phyloP scores from a whole-genome alignment of 2,329 filamentous ascomycete species.

The Hymenoscyphus occultus region DNA sequence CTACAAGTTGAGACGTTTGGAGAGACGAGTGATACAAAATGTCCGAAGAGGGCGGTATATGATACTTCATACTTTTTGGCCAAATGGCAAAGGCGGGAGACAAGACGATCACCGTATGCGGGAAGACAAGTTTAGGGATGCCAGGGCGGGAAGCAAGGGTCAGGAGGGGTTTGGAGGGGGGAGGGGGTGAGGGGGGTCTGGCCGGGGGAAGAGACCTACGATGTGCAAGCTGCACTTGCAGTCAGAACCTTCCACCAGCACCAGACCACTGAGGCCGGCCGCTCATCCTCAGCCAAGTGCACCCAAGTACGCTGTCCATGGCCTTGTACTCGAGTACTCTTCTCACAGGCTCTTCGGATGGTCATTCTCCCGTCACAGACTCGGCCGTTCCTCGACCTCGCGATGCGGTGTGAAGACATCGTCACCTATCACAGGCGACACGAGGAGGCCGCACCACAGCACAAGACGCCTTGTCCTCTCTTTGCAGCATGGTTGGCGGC shows the following conservation, averaged over 20 bases:
- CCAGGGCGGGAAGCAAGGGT: slow-evolving; percentile 17
- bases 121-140: slow-evolving; percentile 33
- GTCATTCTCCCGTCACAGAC: not conserved
- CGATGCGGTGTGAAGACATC: not conserved
- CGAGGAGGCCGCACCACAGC: not conserved
- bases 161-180: not conserved
- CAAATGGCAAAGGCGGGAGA: slow-evolving; percentile 7
- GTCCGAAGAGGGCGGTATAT: slow-evolving; percentile 12
- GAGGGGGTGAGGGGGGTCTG: not conserved
- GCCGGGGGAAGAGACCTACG: not conserved
- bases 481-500: not conserved
- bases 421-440: not conserved
- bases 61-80: not conserved
- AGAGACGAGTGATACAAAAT: slow-evolving; percentile 22
- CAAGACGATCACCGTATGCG: slow-evolving; percentile 24
- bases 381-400: not conserved
- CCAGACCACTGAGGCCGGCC: not conserved
- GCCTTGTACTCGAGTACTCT: not conserved
- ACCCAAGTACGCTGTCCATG: not conserved
- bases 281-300: not conserved
- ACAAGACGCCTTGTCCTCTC: not conserved
- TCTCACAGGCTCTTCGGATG: not conserved
- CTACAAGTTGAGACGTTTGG: slow-evolving; percentile 34
- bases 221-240: not conserved
- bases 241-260: not conserved